Conservation (phyloP, 1,284 basidiomycete species). For the Ceratobasidium papillatum region DNA sequence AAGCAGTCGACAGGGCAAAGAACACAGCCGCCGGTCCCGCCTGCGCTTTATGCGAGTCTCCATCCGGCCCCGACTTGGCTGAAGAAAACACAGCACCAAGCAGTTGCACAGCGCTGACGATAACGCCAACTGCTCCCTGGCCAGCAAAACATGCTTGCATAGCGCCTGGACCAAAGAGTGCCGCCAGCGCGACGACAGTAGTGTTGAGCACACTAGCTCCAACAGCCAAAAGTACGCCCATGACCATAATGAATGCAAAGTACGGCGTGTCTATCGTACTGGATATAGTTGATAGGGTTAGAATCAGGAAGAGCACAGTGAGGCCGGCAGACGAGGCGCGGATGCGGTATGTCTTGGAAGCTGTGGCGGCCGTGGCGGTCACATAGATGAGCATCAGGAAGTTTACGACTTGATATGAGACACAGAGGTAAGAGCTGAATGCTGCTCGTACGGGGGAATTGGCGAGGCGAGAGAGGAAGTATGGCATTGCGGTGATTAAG, state of each 20-base stretch:
- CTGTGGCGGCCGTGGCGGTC: constrained; percentile 42
- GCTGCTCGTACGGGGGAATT: constrained; percentile 41
- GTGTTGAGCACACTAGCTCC: constrained; percentile 48
- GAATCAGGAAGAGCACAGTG: constrained; percentile 45
- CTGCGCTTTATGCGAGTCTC: constrained; percentile 44
- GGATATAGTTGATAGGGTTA: constrained; percentile 35
- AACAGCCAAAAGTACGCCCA: constrained; percentile 50
- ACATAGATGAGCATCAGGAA: constrained; percentile 40
- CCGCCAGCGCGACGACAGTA: constrained; percentile 43
- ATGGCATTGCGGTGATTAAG: constrained; percentile 43
- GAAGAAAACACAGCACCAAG: constrained; percentile 17
- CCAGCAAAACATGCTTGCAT: constrained; percentile 36
- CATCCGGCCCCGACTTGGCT: constrained; percentile 49
- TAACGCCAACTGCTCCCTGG: constrained; percentile 29
- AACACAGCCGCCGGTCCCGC: constrained; percentile 56
- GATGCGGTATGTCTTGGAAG: constrained; percentile 36
- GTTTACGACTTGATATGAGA: constrained; percentile 38
- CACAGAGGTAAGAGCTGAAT: constrained; percentile 48
- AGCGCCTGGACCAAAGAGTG: constrained; percentile 32
- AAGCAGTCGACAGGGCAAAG: constrained; percentile 38
- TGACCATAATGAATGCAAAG: constrained; percentile 34
- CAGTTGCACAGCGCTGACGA: constrained; percentile 34
- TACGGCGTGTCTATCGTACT: constrained; percentile 2
- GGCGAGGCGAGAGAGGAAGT: constrained; percentile 41
- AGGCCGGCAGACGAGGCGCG: constrained; percentile 39